Evolutionary conservation across 192 early-diverging fungal species (phyloP), one percentile per base, ranked within the genome.

Genomic region (Dispira simplex): DNA sequence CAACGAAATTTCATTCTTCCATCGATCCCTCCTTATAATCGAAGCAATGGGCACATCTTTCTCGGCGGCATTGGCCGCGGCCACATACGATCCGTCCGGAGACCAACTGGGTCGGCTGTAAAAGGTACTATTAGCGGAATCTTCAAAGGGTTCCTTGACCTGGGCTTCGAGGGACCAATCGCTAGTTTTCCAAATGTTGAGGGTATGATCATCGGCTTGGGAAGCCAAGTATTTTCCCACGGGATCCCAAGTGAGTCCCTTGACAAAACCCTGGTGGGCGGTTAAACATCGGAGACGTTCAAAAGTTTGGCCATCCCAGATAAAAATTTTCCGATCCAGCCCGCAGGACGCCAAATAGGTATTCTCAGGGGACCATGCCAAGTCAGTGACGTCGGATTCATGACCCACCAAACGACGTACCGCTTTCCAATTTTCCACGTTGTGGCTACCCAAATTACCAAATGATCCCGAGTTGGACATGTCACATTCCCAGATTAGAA

Each of bases 191-290:
- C 90, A 97, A 8, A 99, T 83, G 62, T 80, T 83, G 12, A 91
- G 79, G 2, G 83, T 83, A 68, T 90, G 90, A 74, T 97, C 96
- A 68, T 97, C 96, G 1, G 85, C 85, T 85, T 98, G 91, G 8
- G 89, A 83, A 0, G 94, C 94, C 62, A 99, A 71, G 70, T 84
- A 99, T 66, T 90, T 85, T 14, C 94, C 94, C 2, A 89, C 89
- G 8, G 96, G 96, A 72, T 99, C 96, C 81, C 91, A 99, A 0
- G 93, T 83, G 8, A 99, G 68, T 12, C 96, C 96, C 74, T 99
- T 99, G 23, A 99, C 96, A 73, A 97, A 95, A 46, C 89, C 91
- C 26, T 71, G 59, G 60, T 94, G 93, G 25, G 73, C 77, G 49
- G 82, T 76, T 26, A 94, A 68, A 52, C 75, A 83, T 4, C 77